Evolutionary conservation across 2,329 filamentous ascomycete species (phyloP).

Genomic region (Nemania diffusa): DNA sequence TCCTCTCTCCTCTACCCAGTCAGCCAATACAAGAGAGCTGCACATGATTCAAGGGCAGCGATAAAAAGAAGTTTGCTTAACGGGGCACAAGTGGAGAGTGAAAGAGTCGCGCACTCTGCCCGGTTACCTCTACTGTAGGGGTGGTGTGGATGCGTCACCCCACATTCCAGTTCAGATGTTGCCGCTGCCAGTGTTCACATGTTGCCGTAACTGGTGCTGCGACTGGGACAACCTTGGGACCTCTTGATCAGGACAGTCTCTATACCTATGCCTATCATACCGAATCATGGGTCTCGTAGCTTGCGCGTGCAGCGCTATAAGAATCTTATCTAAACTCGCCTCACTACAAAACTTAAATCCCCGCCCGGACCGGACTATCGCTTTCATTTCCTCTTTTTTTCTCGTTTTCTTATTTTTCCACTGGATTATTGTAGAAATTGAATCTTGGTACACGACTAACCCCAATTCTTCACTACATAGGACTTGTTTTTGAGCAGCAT

Average conservation of each 20-base stretch:
- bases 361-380: constrained; percentile 20
- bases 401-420: constrained; percentile 13
- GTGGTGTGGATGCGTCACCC: constrained; percentile 41
- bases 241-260: background rate
- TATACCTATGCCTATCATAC: constrained; percentile 3
- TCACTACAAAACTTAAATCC: constrained; percentile 1
- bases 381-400: constrained; percentile 15
- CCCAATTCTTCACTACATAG: constrained; percentile 35
- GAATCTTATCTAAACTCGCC: constrained; percentile 6
- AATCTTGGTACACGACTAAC: constrained; percentile 32
- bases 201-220: constrained; percentile 2
- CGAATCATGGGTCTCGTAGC: constrained; percentile 9
- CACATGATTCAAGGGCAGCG: constrained; percentile 20
- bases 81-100: constrained; percentile 24
- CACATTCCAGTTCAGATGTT: constrained; percentile 29
- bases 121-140: background rate
- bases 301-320: constrained; percentile 5
- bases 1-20: constrained; percentile 15
- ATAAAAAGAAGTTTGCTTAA: constrained; percentile 25
- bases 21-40: constrained; percentile 22
- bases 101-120: constrained; percentile 27
- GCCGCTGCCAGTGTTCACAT: background rate
- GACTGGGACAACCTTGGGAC: background rate
- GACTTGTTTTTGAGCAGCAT: constrained; percentile 44
- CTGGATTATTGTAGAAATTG: constrained; percentile 26